Base-by-base conservation (phyloP, 2,329 filamentous ascomycete species). In the Cercospora beticola region DNA sequence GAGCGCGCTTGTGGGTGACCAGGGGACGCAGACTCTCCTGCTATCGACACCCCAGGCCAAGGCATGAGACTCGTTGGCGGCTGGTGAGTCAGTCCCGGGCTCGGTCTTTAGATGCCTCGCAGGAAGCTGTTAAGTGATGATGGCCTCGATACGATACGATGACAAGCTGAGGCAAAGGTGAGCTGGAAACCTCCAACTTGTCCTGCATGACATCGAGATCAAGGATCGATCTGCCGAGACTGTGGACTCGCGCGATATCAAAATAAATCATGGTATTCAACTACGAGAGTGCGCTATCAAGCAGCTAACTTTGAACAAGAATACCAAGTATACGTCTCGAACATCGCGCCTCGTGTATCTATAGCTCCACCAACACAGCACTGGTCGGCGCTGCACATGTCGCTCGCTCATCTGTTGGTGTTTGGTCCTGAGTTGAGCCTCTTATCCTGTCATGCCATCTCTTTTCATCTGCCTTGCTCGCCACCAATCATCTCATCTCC, bases 1-100 rank as follows among this genome's bases (percentile, higher is more conserved):
- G 69, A 71, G 64, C 67, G 62, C 54, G 67, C 64, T 40, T 66
- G 57, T 43, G 67, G 69, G 33, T 71, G 56, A 64, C 14, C 14
- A 23, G 4, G 4, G 14, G 14, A 43, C 36, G 16, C n/a, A 16
- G 8, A 7, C 12, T 33, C 2, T 10, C 10, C 31, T 33, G 36
- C 36, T 43, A n/a, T 43, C 16, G 6, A 43, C 2, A 43, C 3
- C 36, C 18, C 46, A 26, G 0, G 18, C 26, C 21, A 16, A 52
- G 46, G 16, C 18, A 14, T 4, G 12, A 26, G 10, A 52, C 21
- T 14, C 18, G 5, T 21, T 3, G 18, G 43, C 43, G 43, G 18
- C n/a, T 49, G 9, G 14, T 52, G 46, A 23, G 46, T 52, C 18
- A 14, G 6, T 52, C 5, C 46, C 7, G 46, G 5, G 12, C 46